Base-by-base conservation (phyloP, 164 flowering plant genomes). In the Nymphaea thermarum region DNA sequence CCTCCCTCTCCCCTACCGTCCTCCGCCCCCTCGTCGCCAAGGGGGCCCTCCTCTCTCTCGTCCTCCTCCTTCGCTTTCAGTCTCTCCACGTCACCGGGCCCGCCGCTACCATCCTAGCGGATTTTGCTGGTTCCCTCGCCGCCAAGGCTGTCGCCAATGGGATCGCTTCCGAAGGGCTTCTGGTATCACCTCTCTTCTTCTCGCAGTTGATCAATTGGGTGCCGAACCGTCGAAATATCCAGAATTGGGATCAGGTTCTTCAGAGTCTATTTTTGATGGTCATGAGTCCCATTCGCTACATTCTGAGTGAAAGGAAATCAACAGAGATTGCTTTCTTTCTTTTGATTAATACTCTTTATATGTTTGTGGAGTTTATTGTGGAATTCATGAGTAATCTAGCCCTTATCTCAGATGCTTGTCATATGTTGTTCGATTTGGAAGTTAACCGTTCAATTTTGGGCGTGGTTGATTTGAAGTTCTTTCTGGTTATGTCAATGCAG, bases 341-440 rank as follows among this genome's bases (percentile, higher is more conserved):
- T 65, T 55, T 94, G 75, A 91, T 94, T 71, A 91, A 94, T 71
- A 83, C 96, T 0, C 86, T 72, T 36, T 91, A 94, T 71, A 94
- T 94, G 99, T 87, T 91, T 72, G 96, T 94, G 68, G 99, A 94
- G 74, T 94, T 94, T 72, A 90, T 80, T 44, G 93, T 82, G 70
- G 97, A 97, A 71, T 91, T 91, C 75, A 90, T 91, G 97, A 90
- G 93, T 72, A 94, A 91, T 63, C 95, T 94, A 74, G 99, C 96
- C 60, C 82, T 94, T 85, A 94, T 94, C 74, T 94, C 99, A n/a
- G 99, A 94, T 87, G 98, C 99, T 0, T 87, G 96, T 72, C 99
- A 94, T 74, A 94, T 94, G 98, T 71, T 94, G 78, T 94, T 94
- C 75, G 99, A 94, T 77, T 94, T 97, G 95, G 93, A 0, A 91